Conservation (phyloP, 176 grass and related monocot genomes). For the Carex cristatella region DNA sequence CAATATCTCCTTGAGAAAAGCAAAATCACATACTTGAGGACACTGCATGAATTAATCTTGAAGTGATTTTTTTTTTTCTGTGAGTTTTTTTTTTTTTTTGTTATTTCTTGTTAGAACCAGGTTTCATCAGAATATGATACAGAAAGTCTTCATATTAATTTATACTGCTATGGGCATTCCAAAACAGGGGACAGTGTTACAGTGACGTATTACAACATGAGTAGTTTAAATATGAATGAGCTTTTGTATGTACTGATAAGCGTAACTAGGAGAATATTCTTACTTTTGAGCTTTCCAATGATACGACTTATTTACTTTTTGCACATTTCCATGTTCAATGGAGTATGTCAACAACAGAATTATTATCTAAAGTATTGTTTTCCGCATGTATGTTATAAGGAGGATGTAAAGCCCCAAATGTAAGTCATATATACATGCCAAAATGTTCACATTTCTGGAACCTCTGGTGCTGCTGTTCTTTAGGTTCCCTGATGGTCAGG, state of each 20-base stretch:
- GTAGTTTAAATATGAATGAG: neutral
- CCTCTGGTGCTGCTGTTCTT: neutral
- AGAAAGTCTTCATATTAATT: neutral
- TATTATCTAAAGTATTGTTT: neutral
- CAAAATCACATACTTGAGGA: neutral
- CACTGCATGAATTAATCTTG: neutral
- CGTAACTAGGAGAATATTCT: neutral
- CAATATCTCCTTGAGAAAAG: neutral
- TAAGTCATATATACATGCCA: neutral
- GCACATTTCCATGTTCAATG: neutral
- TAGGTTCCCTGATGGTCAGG: neutral
- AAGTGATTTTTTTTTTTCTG: neutral
- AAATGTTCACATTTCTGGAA: neutral
- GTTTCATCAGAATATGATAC: neutral
- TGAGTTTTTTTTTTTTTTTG: neutral
- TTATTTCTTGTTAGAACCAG: neutral
- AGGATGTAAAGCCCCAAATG: neutral
- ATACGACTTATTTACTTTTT: neutral
- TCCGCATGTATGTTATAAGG: neutral
- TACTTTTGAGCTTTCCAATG: neutral
- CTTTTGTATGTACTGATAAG: neutral
- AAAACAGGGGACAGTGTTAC: neutral
- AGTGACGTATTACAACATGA: neutral
- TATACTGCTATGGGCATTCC: neutral
- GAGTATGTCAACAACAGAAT: neutral